Evolutionary conservation across 331 rosid genomes (phyloP).

Genomic region (Quercus lobata): DNA sequence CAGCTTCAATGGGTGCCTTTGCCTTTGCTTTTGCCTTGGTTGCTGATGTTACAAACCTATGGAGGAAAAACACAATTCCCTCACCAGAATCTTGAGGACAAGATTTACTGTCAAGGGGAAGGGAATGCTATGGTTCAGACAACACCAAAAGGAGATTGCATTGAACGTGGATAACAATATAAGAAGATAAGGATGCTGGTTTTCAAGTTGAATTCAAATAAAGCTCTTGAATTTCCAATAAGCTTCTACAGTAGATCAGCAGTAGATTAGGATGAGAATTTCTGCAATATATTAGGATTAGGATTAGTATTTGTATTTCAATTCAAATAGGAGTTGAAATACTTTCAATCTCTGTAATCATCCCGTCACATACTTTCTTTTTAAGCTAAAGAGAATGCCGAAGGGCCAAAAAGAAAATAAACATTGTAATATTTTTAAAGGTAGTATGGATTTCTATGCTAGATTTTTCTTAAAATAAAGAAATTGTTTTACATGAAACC

Average conservation of each 20-base stretch:
- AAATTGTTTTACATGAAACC: no score
- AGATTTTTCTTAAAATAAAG: neutral
- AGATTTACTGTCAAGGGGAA: no score
- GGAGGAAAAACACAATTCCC: constrained; percentile 20
- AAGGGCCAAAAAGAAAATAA: neutral
- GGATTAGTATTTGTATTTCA: no score
- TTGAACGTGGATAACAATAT: no score
- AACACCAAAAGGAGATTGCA: no score
- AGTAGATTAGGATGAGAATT: constrained; percentile 2
- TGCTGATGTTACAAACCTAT: neutral
- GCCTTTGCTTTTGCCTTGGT: neutral
- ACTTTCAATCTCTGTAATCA: constrained; percentile 43
- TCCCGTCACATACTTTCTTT: constrained; percentile 55
- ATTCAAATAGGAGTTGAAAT: no score
- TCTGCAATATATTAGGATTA: neutral
- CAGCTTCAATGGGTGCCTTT: no score
- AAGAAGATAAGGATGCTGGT: no score
- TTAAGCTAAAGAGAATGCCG: constrained; percentile 56
- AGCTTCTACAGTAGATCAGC: no score
- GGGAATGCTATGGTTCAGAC: no score
- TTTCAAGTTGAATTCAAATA: no score
- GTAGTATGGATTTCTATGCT: neutral
- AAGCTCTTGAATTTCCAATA: no score
- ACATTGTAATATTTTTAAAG: neutral
- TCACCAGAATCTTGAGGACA: constrained; percentile 14